Evolutionary conservation across 2,329 filamentous ascomycete genomes (phyloP).

Genomic region (Furcasterigmium sp.): DNA sequence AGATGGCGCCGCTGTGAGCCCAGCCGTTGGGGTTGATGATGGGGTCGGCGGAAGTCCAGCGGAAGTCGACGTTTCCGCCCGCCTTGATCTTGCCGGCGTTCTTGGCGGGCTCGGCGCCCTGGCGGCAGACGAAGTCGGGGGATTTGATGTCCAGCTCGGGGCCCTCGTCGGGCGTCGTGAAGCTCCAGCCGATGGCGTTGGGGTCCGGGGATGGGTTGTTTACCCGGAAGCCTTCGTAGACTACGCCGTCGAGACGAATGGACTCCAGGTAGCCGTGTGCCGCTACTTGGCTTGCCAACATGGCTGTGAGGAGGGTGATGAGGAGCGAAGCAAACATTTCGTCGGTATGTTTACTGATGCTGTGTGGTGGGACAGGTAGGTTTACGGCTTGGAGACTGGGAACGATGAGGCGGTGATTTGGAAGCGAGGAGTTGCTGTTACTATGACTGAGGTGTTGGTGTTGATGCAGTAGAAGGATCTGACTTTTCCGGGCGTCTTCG

Average conservation of each 20-base stretch:
- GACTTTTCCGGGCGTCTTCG: too few relatives aligned
- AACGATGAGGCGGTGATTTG: too few relatives aligned
- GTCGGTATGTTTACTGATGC: too few relatives aligned
- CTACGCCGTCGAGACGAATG: background rate
- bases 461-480: too few relatives aligned
- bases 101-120: constrained; percentile 26
- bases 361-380: too few relatives aligned
- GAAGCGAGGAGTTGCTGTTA: too few relatives aligned
- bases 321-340: background rate
- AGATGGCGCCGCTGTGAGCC: constrained; percentile 47
- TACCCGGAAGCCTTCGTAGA: background rate
- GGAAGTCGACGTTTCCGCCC: constrained; percentile 40
- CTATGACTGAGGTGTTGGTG: too few relatives aligned
- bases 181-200: background rate
- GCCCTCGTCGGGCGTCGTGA: constrained; percentile 29
- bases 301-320: background rate
- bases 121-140: constrained; percentile 35
- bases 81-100: constrained; percentile 35
- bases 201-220: background rate
- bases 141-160: constrained; percentile 37
- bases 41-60: constrained; percentile 43
- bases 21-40: constrained; percentile 45
- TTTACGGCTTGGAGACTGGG: too few relatives aligned
- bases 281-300: background rate
- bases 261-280: constrained; percentile 1